Conservation (phyloP, 805 yeast genomes). For the Candida multigemmis region DNA sequence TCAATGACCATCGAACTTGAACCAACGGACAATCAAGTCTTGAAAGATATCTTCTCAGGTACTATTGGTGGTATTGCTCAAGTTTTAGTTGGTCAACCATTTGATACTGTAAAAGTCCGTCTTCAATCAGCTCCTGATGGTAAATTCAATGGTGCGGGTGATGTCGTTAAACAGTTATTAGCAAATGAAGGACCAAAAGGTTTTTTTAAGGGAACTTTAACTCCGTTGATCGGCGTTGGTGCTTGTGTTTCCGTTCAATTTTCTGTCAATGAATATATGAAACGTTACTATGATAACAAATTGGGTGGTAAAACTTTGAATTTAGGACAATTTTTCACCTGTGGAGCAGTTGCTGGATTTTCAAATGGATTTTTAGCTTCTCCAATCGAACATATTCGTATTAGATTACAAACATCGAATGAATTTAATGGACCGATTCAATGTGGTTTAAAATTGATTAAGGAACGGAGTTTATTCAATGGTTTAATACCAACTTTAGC, state of each 20-base stretch:
- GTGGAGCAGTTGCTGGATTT: slow-evolving; percentile 90
- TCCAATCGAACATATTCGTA: slow-evolving; percentile 93
- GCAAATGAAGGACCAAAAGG: slow-evolving; percentile 33
- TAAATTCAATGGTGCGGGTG: slow-evolving; percentile 60
- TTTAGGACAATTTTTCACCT: slow-evolving; percentile 59
- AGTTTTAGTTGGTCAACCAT: slow-evolving; percentile 92
- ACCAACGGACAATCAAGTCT: slow-evolving; percentile 37
- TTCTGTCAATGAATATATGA: slow-evolving; percentile 92
- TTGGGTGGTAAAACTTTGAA: slow-evolving; percentile 38
- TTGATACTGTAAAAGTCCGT: slow-evolving; percentile 90
- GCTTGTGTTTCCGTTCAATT: slow-evolving; percentile 96
- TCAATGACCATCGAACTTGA: slow-evolving; percentile 35
- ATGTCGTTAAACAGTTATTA: slow-evolving; percentile 64
- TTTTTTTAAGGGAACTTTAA: slow-evolving; percentile 37
- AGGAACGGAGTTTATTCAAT: slow-evolving; percentile 55
- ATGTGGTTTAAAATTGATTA: slow-evolving; percentile 50
- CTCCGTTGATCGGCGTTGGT: slow-evolving; percentile 56
- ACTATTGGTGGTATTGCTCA: slow-evolving; percentile 95
- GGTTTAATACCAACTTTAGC: slow-evolving; percentile 78
- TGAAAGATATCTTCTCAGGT: slow-evolving; percentile 81
- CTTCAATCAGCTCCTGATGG: slow-evolving; percentile 83
- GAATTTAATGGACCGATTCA: slow-evolving; percentile 66
- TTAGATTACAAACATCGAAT: slow-evolving; percentile 82
- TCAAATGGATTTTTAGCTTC: slow-evolving; percentile 84
- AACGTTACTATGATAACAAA: slow-evolving; percentile 54